These are phyloP conservation scores for Platanthera zijinensis DNA, from an alignment of 106 monocot species.

Conservation along the genomic window DNA sequence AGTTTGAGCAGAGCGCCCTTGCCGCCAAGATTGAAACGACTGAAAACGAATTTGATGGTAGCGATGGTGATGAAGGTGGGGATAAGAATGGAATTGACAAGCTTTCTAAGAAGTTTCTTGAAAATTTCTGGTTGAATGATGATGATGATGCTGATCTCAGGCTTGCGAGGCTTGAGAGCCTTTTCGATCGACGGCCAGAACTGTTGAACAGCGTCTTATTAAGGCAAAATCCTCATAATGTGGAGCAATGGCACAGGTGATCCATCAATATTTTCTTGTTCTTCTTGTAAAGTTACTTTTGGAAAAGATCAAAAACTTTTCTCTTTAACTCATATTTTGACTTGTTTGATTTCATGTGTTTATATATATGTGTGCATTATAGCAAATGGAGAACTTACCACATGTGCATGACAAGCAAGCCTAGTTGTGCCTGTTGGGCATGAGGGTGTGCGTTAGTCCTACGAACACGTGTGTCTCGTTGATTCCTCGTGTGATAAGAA, in stretches of 20 bases:
- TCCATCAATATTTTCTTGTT: not conserved
- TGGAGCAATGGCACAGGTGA: conserved; percentile 92
- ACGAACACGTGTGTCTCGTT: too few species aligned
- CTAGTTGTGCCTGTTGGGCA: too few species aligned
- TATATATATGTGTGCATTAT: too few species aligned
- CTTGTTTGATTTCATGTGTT: too few species aligned
- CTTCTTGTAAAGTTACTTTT: too few species aligned
- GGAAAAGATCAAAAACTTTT: too few species aligned
- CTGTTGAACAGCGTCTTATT: conserved; percentile 82
- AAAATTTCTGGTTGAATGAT: conserved; percentile 87
- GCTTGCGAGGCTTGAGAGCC: conserved; percentile 67
- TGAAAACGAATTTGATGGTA: conserved; percentile 25
- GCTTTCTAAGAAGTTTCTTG: conserved; percentile 51
- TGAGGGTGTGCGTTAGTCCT: too few species aligned
- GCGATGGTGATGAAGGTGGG: conserved; percentile 25
- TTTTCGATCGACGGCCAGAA: conserved; percentile 76
- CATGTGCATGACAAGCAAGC: too few species aligned
- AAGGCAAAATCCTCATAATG: conserved; percentile 98
- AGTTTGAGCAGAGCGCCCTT: conserved; percentile 86
- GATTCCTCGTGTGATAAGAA: too few species aligned
- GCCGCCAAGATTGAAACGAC: conserved; percentile 74
- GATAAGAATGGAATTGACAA: conserved; percentile 29
- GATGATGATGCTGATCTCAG: conserved; percentile 86
- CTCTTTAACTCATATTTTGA: too few species aligned
- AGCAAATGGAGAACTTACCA: too few species aligned